Conservation (phyloP, 371 early-diverging fungal genomes). For the Apophysomyces sp. region DNA sequence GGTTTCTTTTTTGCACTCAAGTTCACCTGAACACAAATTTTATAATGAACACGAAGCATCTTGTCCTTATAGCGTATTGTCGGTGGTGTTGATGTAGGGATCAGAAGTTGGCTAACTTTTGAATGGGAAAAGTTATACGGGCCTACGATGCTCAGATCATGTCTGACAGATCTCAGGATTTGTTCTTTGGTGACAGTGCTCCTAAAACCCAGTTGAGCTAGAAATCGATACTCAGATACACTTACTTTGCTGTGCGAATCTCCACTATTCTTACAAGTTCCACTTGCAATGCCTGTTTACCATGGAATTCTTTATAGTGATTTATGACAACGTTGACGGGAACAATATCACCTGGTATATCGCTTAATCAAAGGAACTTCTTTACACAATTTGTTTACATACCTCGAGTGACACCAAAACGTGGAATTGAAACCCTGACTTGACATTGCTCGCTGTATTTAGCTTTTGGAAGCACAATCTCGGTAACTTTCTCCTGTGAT, state of each 20-base stretch:
- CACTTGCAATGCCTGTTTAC: constrained; percentile 27
- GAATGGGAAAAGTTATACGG: constrained; percentile 22
- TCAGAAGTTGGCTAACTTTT: constrained; percentile 26
- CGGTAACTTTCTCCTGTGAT: constrained; percentile 28
- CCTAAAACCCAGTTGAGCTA: not conserved
- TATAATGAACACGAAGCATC: constrained; percentile 38
- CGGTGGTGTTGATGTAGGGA: constrained; percentile 50
- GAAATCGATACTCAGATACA: constrained; percentile 2
- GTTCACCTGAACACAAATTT: constrained; percentile 21
- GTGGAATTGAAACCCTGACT: constrained; percentile 36
- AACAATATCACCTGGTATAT: constrained; percentile 37
- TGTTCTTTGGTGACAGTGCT: constrained; percentile 16
- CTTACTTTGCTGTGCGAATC: constrained; percentile 28
- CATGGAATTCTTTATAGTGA: constrained; percentile 29
- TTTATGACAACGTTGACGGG: constrained; percentile 30
- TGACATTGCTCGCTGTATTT: constrained; percentile 27
- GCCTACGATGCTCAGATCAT: constrained; percentile 19
- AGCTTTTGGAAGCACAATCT: constrained; percentile 18
- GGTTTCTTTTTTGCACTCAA: constrained; percentile 11
- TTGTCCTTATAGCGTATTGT: constrained; percentile 39
- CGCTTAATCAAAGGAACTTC: not conserved
- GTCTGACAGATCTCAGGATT: constrained; percentile 15
- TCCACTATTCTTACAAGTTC: constrained; percentile 37
- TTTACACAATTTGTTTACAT: not conserved
- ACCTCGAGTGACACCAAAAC: constrained; percentile 50